Conservation (phyloP, 192 early-diverging fungal genomes). For the Geranomyces variabilis region DNA sequence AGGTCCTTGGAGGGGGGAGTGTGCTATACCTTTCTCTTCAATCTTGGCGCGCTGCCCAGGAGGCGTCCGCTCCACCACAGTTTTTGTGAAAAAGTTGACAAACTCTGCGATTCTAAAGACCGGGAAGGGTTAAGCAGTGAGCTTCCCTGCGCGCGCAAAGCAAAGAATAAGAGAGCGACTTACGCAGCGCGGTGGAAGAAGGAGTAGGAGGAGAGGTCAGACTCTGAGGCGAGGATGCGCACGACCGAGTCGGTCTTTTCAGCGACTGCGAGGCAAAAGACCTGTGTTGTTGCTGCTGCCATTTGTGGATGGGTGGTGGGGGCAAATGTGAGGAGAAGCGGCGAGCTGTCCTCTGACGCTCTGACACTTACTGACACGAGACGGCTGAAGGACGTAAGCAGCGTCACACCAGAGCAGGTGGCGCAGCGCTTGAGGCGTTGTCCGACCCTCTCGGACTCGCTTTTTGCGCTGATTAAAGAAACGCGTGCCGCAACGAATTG, state of each 20-base stretch:
- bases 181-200: conserved; percentile 80
- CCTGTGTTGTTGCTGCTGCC: conserved; percentile 12
- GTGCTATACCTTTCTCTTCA: conserved; percentile 68
- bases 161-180: neutral
- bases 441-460: no score
- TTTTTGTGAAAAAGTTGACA: conserved; percentile 81
- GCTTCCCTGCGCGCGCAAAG: no score
- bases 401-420: no score
- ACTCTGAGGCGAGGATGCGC: conserved; percentile 61
- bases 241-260: conserved; percentile 17
- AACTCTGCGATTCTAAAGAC: conserved; percentile 75
- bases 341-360: no score
- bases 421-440: no score
- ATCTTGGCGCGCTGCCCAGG: conserved; percentile 81
- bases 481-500: no score
- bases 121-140: neutral
- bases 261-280: conserved; percentile 25
- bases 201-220: conserved; percentile 77
- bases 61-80: conserved; percentile 82
- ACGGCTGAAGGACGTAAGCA: no score
- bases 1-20: no score
- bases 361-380: no score
- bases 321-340: no score
- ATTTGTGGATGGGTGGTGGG: no score
- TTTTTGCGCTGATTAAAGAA: no score